Conservation (phyloP, 2,329 filamentous ascomycete species). For the Colletotrichum spaethianum region DNA sequence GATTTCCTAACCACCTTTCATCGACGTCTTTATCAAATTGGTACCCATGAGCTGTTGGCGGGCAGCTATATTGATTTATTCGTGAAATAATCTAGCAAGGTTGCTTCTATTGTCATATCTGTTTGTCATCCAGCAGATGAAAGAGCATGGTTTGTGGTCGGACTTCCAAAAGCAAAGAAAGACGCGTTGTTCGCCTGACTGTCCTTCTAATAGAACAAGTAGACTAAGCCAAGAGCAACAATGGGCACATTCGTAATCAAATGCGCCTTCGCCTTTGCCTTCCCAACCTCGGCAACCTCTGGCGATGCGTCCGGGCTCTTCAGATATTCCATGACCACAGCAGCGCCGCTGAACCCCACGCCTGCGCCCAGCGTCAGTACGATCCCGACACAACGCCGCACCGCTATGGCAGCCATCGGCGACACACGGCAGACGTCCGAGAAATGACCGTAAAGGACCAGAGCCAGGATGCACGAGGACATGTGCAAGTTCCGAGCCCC, state of each 20-base stretch:
- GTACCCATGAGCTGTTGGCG: not conserved
- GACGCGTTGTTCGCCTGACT: rapidly evolving
- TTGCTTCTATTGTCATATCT: no score
- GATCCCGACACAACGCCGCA: conserved; percentile 30
- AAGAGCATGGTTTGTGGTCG: rapidly evolving
- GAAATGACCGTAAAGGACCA: conserved; percentile 29
- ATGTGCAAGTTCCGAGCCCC: conserved; percentile 38
- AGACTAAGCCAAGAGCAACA: conserved; percentile 20
- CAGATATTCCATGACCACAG: conserved; percentile 24
- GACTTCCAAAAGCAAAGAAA: rapidly evolving
- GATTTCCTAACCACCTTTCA: no score
- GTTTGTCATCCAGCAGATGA: rapidly evolving
- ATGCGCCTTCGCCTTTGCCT: conserved; percentile 25
- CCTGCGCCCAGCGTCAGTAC: conserved; percentile 28
- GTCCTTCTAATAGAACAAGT: conserved; percentile 11
- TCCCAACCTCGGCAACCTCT: conserved; percentile 25
- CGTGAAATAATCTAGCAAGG: not conserved
- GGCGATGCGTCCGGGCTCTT: conserved; percentile 5
- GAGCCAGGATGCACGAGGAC: conserved; percentile 25
- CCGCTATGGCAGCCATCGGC: conserved; percentile 19
- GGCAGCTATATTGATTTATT: not conserved
- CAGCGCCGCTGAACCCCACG: conserved; percentile 31
- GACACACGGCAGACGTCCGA: conserved; percentile 30
- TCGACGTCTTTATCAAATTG: no score
- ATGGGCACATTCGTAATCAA: conserved; percentile 29